Conservation (phyloP, 441 rosid genomes). For the Viola pubescens region DNA sequence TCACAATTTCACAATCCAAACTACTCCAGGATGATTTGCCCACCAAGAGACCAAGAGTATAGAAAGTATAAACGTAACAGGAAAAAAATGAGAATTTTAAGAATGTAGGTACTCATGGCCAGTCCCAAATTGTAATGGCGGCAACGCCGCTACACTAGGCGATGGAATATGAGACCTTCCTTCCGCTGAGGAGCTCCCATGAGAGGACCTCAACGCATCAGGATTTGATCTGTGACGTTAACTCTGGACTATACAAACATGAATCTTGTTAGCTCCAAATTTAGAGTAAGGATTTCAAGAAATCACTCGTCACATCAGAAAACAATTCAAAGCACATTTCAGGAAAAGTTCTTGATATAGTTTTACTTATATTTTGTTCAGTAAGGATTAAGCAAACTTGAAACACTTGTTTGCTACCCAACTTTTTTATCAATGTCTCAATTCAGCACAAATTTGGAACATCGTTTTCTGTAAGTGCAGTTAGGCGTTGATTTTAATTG, state of each 20-base stretch:
- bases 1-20: no score
- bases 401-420: no score
- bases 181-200: constrained; percentile 7
- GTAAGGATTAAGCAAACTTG: no score
- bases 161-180: constrained; percentile 46
- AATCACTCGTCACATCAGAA: constrained; percentile 23
- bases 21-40: no score
- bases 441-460: no score
- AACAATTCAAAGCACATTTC: not conserved
- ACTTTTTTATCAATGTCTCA: no score
- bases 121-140: constrained; percentile 45
- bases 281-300: constrained; percentile 14
- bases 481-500: no score
- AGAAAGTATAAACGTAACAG: no score
- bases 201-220: constrained; percentile 17
- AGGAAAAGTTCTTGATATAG: not conserved
- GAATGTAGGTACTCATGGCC: constrained; percentile 46
- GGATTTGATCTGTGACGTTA: constrained; percentile 32
- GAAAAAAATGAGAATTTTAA: no score
- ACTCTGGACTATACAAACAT: constrained; percentile 37
- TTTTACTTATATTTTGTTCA: no score
- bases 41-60: no score
- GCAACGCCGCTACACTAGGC: constrained; percentile 55
- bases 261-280: constrained; percentile 25
- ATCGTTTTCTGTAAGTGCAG: no score